A percentile compares a stretch with the other conserved stretches of the same genome.
Evolutionary conservation across 768 basidiomycete species (phyloP).

Genomic region (Leccinum subtestaceum): DNA sequence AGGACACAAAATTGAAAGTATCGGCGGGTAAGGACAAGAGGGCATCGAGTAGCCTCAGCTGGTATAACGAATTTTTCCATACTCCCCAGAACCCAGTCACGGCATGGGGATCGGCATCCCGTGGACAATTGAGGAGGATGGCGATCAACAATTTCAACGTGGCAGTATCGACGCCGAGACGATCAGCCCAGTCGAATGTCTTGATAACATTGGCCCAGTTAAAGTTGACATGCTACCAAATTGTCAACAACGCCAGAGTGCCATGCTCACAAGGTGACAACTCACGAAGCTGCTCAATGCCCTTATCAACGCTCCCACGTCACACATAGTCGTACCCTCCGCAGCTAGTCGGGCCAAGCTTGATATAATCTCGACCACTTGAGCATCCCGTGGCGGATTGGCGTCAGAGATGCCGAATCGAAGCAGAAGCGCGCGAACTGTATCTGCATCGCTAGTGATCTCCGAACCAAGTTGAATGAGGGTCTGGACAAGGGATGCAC

Average conservation of each 20-base stretch:
- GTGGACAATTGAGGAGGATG: constrained; percentile 78
- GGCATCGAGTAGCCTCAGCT: constrained; percentile 84
- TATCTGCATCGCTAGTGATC: constrained; percentile 70
- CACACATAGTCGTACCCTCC: constrained; percentile 71
- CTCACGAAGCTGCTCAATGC: constrained; percentile 74
- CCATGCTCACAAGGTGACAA: constrained; percentile 16
- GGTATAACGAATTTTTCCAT: constrained; percentile 85
- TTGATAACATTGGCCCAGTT: constrained; percentile 83
- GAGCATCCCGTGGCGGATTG: constrained; percentile 66
- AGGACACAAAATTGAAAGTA: constrained; percentile 87
- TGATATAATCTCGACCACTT: constrained; percentile 70
- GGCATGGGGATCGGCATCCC: constrained; percentile 72
- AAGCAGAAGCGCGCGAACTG: constrained; percentile 62
- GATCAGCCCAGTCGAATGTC: constrained; percentile 81
- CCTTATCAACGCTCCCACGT: constrained; percentile 70
- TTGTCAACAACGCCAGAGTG: constrained; percentile 8
- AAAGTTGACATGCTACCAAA: constrained; percentile 55
- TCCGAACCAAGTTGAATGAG: constrained; percentile 79
- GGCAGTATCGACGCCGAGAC: constrained; percentile 84
- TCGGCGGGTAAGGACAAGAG: constrained; percentile 86
- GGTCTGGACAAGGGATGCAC: constrained; percentile 69
- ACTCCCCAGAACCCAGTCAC: constrained; percentile 82
- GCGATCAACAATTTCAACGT: constrained; percentile 87
- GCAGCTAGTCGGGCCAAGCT: constrained; percentile 64
- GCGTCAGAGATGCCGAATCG: constrained; percentile 75